Conservation (phyloP, 768 basidiomycete species). For the Termitomyces bulborhizus region DNA sequence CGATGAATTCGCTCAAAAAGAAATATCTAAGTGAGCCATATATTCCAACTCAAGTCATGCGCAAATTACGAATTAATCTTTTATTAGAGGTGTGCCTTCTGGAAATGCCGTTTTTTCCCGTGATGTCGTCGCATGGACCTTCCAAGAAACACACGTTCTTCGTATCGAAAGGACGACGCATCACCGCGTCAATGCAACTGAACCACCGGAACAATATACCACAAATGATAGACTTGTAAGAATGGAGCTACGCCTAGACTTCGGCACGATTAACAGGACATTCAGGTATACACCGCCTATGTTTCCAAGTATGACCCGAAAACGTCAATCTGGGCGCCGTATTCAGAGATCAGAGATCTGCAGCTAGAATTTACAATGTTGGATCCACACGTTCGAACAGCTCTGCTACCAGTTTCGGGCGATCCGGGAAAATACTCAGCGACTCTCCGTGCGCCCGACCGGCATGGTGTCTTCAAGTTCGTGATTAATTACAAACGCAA, state of each 20-base stretch:
- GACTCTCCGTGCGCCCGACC: conserved; percentile 87
- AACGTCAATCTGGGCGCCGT: conserved; percentile 61
- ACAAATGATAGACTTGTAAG: conserved; percentile 80
- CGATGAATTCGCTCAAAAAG: conserved; percentile 65
- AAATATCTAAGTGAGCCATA: conserved; percentile 47
- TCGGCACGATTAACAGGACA: conserved; percentile 1
- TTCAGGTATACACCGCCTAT: conserved; percentile 65
- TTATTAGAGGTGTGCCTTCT: conserved; percentile 46
- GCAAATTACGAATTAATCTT: not conserved
- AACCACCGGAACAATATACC: conserved; percentile 69
- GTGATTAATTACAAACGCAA: conserved; percentile 85
- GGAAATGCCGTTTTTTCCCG: conserved; percentile 72
- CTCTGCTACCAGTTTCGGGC: conserved; percentile 53
- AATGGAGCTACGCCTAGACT: conserved; percentile 1
- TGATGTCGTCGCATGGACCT: conserved; percentile 84
- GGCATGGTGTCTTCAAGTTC: conserved; percentile 98
- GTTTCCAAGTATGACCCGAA: conserved; percentile 63
- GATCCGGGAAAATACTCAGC: conserved; percentile 66
- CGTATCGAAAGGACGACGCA: conserved; percentile 74
- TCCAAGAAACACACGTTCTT: conserved; percentile 80
- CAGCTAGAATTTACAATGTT: conserved; percentile 99
- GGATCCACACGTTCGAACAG: conserved; percentile 89
- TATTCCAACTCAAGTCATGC: not conserved
- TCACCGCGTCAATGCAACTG: conserved; percentile 58
- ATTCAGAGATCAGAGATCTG: conserved; percentile 67